Conservation (phyloP, 441 rosid genomes). For the Caryocar brasiliense region DNA sequence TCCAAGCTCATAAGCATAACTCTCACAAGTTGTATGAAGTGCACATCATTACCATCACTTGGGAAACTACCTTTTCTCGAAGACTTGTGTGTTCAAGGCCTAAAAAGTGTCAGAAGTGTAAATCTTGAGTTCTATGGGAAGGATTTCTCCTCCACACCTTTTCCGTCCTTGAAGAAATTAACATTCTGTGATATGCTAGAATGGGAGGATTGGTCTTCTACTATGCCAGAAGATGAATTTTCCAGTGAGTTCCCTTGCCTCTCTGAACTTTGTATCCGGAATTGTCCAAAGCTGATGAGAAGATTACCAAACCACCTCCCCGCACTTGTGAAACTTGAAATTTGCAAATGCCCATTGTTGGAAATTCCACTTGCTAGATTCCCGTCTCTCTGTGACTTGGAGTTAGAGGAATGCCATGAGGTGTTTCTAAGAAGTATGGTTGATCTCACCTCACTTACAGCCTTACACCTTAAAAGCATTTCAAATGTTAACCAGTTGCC, state of each 20-base stretch:
- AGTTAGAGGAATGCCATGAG: neutral
- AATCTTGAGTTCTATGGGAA: conserved; percentile 2
- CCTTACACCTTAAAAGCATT: neutral
- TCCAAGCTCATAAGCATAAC: neutral
- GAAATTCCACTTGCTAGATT: neutral
- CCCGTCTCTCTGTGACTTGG: neutral
- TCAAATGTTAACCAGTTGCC: neutral
- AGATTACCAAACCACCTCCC: neutral
- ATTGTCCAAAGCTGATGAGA: neutral
- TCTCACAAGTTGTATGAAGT: conserved; percentile 4
- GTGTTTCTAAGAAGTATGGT: neutral
- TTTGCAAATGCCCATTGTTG: neutral
- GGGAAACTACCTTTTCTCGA: conserved; percentile 19
- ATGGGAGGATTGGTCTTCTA: conserved; percentile 1
- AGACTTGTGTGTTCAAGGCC: neutral
- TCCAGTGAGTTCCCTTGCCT: neutral
- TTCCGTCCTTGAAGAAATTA: conserved; percentile 1
- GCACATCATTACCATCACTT: conserved; percentile 16
- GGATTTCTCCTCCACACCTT: neutral
- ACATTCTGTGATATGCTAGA: neutral
- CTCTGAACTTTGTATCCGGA: neutral
- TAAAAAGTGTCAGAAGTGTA: neutral
- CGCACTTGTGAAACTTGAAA: neutral
- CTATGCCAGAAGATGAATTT: neutral
- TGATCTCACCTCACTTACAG: neutral